Evolutionary conservation across 1,284 basidiomycete genomes (phyloP), one percentile per base, ranked within the genome.

Genomic region (Polyporus tsugae): DNA sequence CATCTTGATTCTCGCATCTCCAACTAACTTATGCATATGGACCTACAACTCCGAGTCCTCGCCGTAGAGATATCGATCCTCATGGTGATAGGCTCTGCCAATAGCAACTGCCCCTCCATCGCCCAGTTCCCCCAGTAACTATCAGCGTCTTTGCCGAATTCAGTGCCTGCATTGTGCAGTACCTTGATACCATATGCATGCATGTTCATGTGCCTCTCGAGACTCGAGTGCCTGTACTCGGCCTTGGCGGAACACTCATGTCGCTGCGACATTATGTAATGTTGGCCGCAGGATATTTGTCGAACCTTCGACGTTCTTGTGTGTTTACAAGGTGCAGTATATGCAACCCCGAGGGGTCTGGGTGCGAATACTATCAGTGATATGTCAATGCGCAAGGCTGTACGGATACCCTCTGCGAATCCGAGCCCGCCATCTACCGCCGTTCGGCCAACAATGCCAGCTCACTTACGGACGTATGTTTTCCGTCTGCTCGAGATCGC

Each of bases 351-450:
- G 7, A 13, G 15, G 29, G 17, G 29, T 22, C 33, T 55, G 22
- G 52, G 25, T 25, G 25, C 42, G 42, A 59, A 57, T 42, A 1
- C 60, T 49, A 69, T 69, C 64, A 66, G 2, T 69, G 68, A 69
- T 65, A 35, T 35, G 62, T 69, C 67, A 44, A 33, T 9, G 29
- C 52, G 2, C 52, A 35, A 33, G 29, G 52, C 52, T 55, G 22
- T 49, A 5, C 46, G n/a, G n/a, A 7, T 29, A 29, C 15, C 15
- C 4, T 42, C 9, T 49, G 22, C 7, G 22, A 46, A 29, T 53
- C 15, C 25, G 19, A 29, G 49, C 29, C 22, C 52, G 25, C 29
- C 44, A 9, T 29, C 29, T 29, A 29, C 29, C 29, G 29, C 29
- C 44, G 19, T 46, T n/a, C 5, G n/a, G n/a, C 44, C n/a, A 46